A percentile compares a stretch with the other conserved stretches of the same genome.
Evolutionary conservation across 805 yeast species (phyloP).

Genomic region (Cyberlindnera lachancei): DNA sequence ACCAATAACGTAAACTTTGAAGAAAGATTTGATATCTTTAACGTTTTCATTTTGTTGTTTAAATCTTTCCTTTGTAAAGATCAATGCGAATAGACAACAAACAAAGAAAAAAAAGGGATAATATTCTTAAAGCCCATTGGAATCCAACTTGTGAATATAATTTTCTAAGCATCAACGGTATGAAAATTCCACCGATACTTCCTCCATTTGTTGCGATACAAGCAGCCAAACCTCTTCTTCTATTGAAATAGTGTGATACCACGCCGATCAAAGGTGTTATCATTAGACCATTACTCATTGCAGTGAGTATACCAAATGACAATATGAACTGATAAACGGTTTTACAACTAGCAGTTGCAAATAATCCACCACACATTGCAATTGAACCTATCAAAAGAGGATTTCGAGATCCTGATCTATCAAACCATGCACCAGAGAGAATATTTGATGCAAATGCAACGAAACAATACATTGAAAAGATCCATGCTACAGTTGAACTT

Average conservation of each 20-base stretch:
- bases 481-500: constrained; percentile 54
- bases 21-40: constrained; percentile 3
- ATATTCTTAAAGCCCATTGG: constrained; percentile 50
- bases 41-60: constrained; percentile 12
- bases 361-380: constrained; percentile 42
- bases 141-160: constrained; percentile 46
- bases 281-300: constrained; percentile 52
- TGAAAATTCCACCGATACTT: constrained; percentile 46
- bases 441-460: constrained; percentile 46
- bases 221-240: constrained; percentile 50
- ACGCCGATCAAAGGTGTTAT: constrained; percentile 57
- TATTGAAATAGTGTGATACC: constrained; percentile 58
- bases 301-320: constrained; percentile 48
- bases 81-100: constrained; percentile 28
- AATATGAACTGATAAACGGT: constrained; percentile 54
- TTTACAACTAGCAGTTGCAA: constrained; percentile 50
- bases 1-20: constrained; percentile 18
- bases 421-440: constrained; percentile 54
- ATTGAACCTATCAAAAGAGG: constrained; percentile 39
- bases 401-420: constrained; percentile 45
- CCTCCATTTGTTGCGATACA: constrained; percentile 48
- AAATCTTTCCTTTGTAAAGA: constrained; percentile 35
- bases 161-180: constrained; percentile 46
- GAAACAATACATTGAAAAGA: constrained; percentile 53
- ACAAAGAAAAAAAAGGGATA: constrained; percentile 41